phyloP scores from a whole-genome alignment of 176 grass and related monocot species.

The Avena atlantica region DNA sequence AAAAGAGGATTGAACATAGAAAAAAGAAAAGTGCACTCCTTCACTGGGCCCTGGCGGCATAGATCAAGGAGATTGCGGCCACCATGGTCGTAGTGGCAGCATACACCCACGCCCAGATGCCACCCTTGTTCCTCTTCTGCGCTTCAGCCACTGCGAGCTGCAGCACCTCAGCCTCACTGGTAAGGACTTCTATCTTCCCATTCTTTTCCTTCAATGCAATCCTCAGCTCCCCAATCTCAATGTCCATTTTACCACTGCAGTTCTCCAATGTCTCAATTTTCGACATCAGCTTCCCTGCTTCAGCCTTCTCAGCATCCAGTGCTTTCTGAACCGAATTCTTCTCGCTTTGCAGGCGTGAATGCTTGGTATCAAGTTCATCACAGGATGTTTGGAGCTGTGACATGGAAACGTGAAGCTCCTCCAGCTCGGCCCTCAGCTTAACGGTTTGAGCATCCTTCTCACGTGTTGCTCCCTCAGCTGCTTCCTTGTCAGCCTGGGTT shows the following conservation, averaged over 20 bases:
- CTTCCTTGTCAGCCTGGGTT: conserved; percentile 51
- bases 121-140: conserved; percentile 49
- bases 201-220: conserved; percentile 35
- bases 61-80: conserved; percentile 67
- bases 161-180: conserved; percentile 42
- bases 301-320: conserved; percentile 47
- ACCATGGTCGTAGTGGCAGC: conserved; percentile 57
- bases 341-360: conserved; percentile 32
- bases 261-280: conserved; percentile 55
- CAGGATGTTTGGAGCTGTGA: conserved; percentile 45
- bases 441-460: conserved; percentile 42
- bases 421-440: conserved; percentile 47
- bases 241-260: conserved; percentile 41
- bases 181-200: conserved; percentile 47
- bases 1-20: conserved; percentile 13
- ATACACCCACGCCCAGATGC: conserved; percentile 68
- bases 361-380: conserved; percentile 23
- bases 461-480: background rate
- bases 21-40: conserved; percentile 32
- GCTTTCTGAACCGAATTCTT: conserved; percentile 46
- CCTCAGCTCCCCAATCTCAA: conserved; percentile 52
- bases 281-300: conserved; percentile 39
- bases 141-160: conserved; percentile 55
- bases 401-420: conserved; percentile 44
- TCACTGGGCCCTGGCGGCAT: conserved; percentile 52